Percentiles rank a stretch among this genome's conserved stretches.
Conservation (phyloP, 2,329 filamentous ascomycete species). For the Pseudogymnoascus sp. region DNA sequence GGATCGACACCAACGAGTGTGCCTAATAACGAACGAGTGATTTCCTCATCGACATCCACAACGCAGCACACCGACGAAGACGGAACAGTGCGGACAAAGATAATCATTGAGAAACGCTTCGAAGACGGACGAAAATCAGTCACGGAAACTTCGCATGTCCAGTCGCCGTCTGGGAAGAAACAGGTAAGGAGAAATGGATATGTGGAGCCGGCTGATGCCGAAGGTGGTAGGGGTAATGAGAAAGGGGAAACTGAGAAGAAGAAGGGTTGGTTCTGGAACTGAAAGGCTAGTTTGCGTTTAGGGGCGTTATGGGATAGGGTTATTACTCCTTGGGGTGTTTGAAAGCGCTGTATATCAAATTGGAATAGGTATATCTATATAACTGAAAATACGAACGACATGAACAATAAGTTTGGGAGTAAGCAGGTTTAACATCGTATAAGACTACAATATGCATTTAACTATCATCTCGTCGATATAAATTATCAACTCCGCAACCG, state of each 20-base stretch:
- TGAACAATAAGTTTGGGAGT: background rate
- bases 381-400: background rate
- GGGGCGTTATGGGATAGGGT: background rate
- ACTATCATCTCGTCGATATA: background rate
- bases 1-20: background rate
- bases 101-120: slow-evolving; percentile 23
- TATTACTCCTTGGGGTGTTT: background rate
- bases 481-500: background rate
- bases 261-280: slow-evolving; percentile 26
- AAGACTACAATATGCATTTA: background rate
- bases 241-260: slow-evolving; percentile 12
- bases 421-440: background rate
- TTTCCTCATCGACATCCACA: slow-evolving; percentile 21
- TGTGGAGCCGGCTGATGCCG: background rate
- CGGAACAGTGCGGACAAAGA: slow-evolving; percentile 22
- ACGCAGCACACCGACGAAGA: slow-evolving; percentile 21
- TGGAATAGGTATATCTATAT: background rate
- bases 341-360: background rate
- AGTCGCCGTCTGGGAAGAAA: slow-evolving; percentile 11
- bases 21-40: slow-evolving; percentile 16
- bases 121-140: slow-evolving; percentile 22
- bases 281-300: background rate
- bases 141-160: slow-evolving; percentile 19
- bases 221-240: background rate
- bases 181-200: background rate